Evolutionary conservation across 169 alveolate genomes (phyloP).

Genomic region (Theileria parva): DNA sequence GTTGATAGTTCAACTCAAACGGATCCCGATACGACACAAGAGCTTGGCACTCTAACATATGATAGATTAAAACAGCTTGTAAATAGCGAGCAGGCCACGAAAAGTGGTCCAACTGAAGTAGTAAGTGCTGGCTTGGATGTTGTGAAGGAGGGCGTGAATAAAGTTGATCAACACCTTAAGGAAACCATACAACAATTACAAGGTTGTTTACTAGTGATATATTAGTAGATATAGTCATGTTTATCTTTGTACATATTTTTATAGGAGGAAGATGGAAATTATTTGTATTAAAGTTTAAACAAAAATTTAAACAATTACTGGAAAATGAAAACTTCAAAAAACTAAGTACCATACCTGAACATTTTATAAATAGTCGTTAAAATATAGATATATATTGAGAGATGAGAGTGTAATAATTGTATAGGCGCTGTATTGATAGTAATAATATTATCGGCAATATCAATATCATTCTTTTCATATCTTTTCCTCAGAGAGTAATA

Average conservation of each 20-base stretch:
- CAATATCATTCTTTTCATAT: conserved; percentile 22
- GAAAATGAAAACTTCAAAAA: conserved; percentile 6
- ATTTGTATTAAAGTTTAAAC: background rate
- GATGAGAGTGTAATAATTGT: background rate
- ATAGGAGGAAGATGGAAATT: background rate
- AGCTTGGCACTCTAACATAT: background rate
- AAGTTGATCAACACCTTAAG: background rate
- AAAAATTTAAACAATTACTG: background rate
- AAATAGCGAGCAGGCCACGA: background rate
- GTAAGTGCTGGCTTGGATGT: background rate
- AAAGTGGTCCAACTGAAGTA: background rate
- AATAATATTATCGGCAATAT: conserved; percentile 17
- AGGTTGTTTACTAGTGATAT: background rate
- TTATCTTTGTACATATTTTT: background rate
- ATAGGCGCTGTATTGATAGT: conserved; percentile 27
- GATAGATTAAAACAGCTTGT: background rate
- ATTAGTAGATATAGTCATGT: background rate
- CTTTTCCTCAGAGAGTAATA: conserved; percentile 26
- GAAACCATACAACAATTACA: background rate
- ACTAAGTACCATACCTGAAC: background rate
- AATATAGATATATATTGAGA: background rate
- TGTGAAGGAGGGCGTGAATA: background rate
- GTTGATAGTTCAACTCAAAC: background rate
- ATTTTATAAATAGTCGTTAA: background rate
- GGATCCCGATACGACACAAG: background rate